Conservation (phyloP, 78 protist genomes). For the Blattamonas nauphoetae region DNA sequence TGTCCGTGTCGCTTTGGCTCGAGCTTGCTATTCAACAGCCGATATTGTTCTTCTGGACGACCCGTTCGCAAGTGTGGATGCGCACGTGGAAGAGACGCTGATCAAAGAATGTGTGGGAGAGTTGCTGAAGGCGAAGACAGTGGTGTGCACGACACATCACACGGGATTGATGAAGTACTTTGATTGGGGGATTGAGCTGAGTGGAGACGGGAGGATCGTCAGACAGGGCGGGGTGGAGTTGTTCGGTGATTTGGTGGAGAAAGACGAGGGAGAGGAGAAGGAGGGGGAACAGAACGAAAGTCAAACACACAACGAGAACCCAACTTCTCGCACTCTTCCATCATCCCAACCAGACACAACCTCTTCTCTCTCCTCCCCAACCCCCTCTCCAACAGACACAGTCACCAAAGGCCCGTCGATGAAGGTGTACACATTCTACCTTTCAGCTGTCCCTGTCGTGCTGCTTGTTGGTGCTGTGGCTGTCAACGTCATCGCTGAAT, state of each 20-base stretch:
- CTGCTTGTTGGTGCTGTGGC: too few species aligned
- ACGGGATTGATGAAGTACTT: not conserved
- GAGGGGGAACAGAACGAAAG: too few species aligned
- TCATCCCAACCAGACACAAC: not conserved
- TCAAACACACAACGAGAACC: not conserved
- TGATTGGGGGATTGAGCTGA: not conserved
- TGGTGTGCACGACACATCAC: not conserved
- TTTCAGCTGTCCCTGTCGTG: too few species aligned
- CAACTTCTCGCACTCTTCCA: not conserved
- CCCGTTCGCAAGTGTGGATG: conserved; percentile 30
- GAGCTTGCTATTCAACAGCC: conserved; percentile 21
- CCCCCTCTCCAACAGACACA: not conserved
- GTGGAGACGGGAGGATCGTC: not conserved
- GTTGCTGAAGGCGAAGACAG: not conserved
- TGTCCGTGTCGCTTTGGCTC: conserved; percentile 39
- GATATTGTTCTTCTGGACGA: conserved; percentile 26
- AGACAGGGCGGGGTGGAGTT: not conserved
- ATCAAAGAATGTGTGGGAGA: not conserved
- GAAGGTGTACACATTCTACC: too few species aligned
- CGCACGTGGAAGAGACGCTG: conserved; percentile 13
- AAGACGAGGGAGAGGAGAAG: not conserved
- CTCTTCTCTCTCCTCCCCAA: not conserved
- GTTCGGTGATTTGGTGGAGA: not conserved
- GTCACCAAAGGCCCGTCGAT: too few species aligned
- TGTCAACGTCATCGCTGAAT: too few species aligned